A percentile compares a stretch with the other conserved stretches of the same genome.
Evolutionary conservation across 2,329 filamentous ascomycete species (phyloP).

Genomic region (Xylaria sp.): DNA sequence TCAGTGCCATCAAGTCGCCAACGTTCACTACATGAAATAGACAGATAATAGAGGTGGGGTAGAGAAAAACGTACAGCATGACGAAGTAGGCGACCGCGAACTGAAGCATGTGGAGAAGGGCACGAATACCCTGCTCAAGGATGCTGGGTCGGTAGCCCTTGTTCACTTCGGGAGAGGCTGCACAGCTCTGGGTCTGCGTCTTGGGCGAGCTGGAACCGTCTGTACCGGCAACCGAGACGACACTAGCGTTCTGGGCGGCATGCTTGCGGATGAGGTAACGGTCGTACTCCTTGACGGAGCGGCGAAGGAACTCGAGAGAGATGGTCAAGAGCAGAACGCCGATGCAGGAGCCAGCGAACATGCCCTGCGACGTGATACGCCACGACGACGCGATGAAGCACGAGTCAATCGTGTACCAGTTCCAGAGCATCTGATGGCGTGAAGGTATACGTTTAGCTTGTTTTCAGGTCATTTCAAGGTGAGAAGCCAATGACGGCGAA

Average conservation of each 20-base stretch:
- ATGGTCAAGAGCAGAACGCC: constrained; percentile 76
- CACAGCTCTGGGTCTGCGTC: neutral
- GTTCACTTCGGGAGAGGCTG: neutral
- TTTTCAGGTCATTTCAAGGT: neutral
- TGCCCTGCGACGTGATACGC: constrained; percentile 69
- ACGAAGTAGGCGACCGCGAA: constrained; percentile 78
- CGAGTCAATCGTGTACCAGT: constrained; percentile 72
- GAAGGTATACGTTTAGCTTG: constrained; percentile 5
- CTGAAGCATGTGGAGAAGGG: constrained; percentile 68
- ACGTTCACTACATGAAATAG: neutral
- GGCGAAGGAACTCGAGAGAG: constrained; percentile 71
- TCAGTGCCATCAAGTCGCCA: neutral
- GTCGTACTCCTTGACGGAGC: constrained; percentile 73
- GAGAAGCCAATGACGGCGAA: constrained; percentile 11
- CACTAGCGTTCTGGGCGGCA: constrained; percentile 33
- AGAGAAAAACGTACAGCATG: constrained; percentile 57
- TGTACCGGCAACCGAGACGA: constrained; percentile 19
- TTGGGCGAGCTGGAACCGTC: constrained; percentile 4
- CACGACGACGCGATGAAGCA: constrained; percentile 73
- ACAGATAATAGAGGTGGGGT: neutral
- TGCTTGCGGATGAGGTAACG: constrained; percentile 62
- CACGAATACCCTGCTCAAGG: constrained; percentile 67
- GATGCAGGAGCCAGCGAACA: constrained; percentile 81
- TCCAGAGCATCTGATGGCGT: constrained; percentile 71
- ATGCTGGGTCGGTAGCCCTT: constrained; percentile 57